phyloP scores from a whole-genome alignment of 805 yeast species.

The Saturnispora hagleri region DNA sequence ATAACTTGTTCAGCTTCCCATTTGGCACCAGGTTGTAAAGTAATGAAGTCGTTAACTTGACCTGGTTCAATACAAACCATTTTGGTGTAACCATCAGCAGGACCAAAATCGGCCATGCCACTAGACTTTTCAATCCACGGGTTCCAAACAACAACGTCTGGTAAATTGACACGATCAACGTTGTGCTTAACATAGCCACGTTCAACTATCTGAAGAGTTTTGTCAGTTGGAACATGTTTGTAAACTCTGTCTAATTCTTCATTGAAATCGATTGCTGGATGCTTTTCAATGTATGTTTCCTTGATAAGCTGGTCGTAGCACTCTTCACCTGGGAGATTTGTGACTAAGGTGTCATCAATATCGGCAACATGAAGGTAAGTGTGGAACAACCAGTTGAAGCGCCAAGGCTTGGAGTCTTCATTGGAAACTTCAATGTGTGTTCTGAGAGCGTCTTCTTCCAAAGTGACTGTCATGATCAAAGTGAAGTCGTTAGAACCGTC shows the following conservation, averaged over 20 bases:
- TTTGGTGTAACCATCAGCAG: constrained; percentile 69
- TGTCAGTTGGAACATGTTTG: constrained; percentile 44
- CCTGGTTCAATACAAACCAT: constrained; percentile 98
- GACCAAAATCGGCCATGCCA: constrained; percentile 82
- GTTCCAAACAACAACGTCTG: constrained; percentile 87
- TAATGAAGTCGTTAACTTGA: constrained; percentile 59
- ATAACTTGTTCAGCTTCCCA: constrained; percentile 68
- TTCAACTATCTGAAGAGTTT: constrained; percentile 57
- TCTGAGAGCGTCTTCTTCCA: constrained; percentile 48
- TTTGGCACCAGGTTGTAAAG: constrained; percentile 56
- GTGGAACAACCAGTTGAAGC: constrained; percentile 93
- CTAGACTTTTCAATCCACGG: constrained; percentile 86
- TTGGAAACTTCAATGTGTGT: constrained; percentile 74
- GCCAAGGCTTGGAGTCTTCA: constrained; percentile 53
- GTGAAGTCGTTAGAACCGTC: constrained; percentile 60
- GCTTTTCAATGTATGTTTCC: constrained; percentile 54
- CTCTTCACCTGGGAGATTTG: constrained; percentile 63
- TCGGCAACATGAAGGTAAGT: constrained; percentile 73
- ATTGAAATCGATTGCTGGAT: constrained; percentile 64
- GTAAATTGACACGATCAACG: constrained; percentile 49
- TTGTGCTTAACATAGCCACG: constrained; percentile 65
- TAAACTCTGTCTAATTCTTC: constrained; percentile 86
- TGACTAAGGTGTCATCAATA: constrained; percentile 66
- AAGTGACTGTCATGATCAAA: constrained; percentile 56
- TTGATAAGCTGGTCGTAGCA: constrained; percentile 71